Percentiles rank a stretch among this genome's conserved stretches.
These are phyloP conservation scores for Podaxis carcinomalis DNA, from an alignment of 768 basidiomycete species.

Conservation along the genomic window DNA sequence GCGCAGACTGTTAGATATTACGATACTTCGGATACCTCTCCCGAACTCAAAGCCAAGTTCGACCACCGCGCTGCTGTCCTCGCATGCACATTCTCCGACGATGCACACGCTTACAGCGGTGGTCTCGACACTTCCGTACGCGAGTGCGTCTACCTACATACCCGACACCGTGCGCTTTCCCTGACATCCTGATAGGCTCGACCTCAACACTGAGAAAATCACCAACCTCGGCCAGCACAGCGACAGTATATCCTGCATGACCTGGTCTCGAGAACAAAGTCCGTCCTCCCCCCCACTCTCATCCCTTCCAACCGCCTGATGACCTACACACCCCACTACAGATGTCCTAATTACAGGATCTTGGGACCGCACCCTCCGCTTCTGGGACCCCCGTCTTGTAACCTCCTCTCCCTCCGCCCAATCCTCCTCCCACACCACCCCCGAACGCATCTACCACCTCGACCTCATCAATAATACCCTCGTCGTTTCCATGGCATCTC, in stretches of 20 bases:
- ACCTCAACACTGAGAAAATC: constrained; percentile 69
- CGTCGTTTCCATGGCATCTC: constrained; percentile 90
- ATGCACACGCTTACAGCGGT: constrained; percentile 76
- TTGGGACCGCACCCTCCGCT: constrained; percentile 86
- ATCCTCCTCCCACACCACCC: constrained; percentile 60
- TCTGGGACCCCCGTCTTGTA: constrained; percentile 72
- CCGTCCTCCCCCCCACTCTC: constrained; percentile 22
- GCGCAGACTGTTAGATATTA: constrained; percentile 35
- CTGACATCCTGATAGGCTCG: constrained; percentile 49
- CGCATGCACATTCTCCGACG: constrained; percentile 69
- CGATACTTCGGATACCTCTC: constrained; percentile 56
- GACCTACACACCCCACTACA: constrained; percentile 29
- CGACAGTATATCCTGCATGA: constrained; percentile 75
- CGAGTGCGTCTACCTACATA: constrained; percentile 48
- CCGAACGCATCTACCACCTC: constrained; percentile 83
- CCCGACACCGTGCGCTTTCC: not conserved
- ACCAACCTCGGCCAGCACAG: constrained; percentile 76
- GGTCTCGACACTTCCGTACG: constrained; percentile 82
- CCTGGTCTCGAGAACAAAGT: constrained; percentile 66
- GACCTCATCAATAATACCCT: constrained; percentile 75
- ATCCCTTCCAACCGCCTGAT: not conserved
- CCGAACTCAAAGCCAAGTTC: constrained; percentile 73
- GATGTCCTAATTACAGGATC: constrained; percentile 76
- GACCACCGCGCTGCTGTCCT: constrained; percentile 88
- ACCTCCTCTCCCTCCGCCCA: constrained; percentile 40